Conservation (phyloP, 768 basidiomycete species). For the Botryobasidium botryosum region DNA sequence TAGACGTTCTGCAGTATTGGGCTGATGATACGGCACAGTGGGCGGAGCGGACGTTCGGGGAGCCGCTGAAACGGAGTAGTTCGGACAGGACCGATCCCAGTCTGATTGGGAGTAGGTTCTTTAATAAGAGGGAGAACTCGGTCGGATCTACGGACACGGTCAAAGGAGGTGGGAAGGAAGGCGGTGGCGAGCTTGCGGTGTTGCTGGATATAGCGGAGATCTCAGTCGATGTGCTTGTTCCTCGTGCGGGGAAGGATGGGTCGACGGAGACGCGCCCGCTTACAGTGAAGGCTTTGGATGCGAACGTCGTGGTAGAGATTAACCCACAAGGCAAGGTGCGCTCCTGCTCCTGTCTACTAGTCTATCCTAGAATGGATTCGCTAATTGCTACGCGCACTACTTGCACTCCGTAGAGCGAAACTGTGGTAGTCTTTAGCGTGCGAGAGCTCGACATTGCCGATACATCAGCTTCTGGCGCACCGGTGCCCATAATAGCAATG, state of each 20-base stretch:
- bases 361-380: background rate
- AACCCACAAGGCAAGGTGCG: constrained; percentile 56
- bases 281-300: constrained; percentile 40
- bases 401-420: constrained; percentile 43
- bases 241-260: too few species aligned
- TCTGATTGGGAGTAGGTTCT: constrained; percentile 68
- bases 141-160: constrained; percentile 16
- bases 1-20: constrained; percentile 76
- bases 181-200: constrained; percentile 4
- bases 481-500: constrained; percentile 31
- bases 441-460: constrained; percentile 46
- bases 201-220: constrained; percentile 22
- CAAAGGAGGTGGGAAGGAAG: constrained; percentile 12
- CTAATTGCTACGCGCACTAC: too few species aligned
- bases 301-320: constrained; percentile 45
- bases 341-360: background rate
- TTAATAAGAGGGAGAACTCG: constrained; percentile 23
- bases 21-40: constrained; percentile 74
- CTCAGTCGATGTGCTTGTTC: constrained; percentile 36
- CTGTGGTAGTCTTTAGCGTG: constrained; percentile 41
- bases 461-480: constrained; percentile 21
- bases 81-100: constrained; percentile 37
- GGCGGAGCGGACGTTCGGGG: constrained; percentile 29
- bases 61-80: constrained; percentile 5
- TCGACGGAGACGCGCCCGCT: constrained; percentile 33